Evolutionary conservation across 345 rosid genomes (phyloP), one percentile per base, ranked within the genome.

Genomic region (Boechera stricta): DNA sequence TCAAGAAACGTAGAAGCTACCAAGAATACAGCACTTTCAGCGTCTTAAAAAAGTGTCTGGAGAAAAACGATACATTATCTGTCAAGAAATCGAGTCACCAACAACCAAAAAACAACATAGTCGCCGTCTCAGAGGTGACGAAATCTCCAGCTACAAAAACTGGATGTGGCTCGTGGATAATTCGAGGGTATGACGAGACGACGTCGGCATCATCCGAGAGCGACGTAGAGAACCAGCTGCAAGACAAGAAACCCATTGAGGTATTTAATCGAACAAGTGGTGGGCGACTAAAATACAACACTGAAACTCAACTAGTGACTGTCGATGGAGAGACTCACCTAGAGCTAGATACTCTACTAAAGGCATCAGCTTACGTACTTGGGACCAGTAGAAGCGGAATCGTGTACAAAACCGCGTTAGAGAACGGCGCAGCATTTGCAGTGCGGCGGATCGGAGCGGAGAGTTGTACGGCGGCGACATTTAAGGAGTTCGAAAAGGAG

Each of bases 331-430:
- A 86, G 77, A 89, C 90, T 8, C 79, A 82, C 56, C 67, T 94
- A 33, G 92, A 94, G 69, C 64, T 86, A 16, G 98, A 94, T 39
- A 88, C 86, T 2, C 49, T 95, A 69, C 76, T 95, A 53, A 86
- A 89, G 84, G 91, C 99, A 0, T 90, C 99, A 0, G 99, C 99
- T 4, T 95, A 89, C 61, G 81, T 92, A 28, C 51, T 95, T 16
- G 96, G 99, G 10, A 77, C 87, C 0, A 87, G 76, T 29, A 86
- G 87, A 5, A 56, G 72, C 7, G 82, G 88, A 73, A 88, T 95
- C 1, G 89, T 95, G 67, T 95, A 90, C 82, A 95, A 87, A 76
- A 98, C 98, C 6, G 96, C 90, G 75, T 81, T 95, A 2, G 88
- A 72, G 39, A 80, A 89, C 75, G 96, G 98, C 11, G 76, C 78